Conservation (phyloP, 805 yeast genomes). For the Ogataea salicorniae region DNA sequence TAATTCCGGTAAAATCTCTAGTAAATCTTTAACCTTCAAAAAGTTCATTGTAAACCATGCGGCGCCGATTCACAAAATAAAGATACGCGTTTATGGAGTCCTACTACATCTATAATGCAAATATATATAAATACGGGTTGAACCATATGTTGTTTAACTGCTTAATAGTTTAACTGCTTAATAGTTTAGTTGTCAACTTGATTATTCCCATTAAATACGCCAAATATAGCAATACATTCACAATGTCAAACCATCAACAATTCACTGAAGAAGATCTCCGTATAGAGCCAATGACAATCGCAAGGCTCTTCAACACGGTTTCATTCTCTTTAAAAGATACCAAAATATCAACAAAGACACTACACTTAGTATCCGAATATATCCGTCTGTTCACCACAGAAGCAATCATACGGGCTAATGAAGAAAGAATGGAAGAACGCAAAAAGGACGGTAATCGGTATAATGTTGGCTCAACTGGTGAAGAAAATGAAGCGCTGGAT, state of each 20-base stretch:
- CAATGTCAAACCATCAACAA: not conserved
- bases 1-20: too few relatives aligned
- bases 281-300: constrained; percentile 35
- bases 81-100: too few relatives aligned
- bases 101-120: too few relatives aligned
- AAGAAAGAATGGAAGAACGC: constrained; percentile 35
- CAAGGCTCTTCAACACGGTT: constrained; percentile 46
- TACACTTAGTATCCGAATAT: constrained; percentile 50
- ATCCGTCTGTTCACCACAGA: constrained; percentile 52
- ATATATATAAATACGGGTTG: too few relatives aligned
- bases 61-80: too few relatives aligned
- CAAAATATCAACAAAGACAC: constrained; percentile 42
- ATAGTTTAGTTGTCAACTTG: too few relatives aligned
- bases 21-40: too few relatives aligned
- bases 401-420: constrained; percentile 54
- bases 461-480: constrained; percentile 29
- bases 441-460: constrained; percentile 13
- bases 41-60: too few relatives aligned
- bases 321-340: constrained; percentile 40
- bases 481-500: constrained; percentile 25
- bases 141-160: too few relatives aligned
- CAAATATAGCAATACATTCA: too few relatives aligned
- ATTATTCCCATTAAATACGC: too few relatives aligned
- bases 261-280: not conserved
- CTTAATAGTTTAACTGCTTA: too few relatives aligned